Conservation (phyloP, 768 basidiomycete species). For the Agaricus subrufescens region DNA sequence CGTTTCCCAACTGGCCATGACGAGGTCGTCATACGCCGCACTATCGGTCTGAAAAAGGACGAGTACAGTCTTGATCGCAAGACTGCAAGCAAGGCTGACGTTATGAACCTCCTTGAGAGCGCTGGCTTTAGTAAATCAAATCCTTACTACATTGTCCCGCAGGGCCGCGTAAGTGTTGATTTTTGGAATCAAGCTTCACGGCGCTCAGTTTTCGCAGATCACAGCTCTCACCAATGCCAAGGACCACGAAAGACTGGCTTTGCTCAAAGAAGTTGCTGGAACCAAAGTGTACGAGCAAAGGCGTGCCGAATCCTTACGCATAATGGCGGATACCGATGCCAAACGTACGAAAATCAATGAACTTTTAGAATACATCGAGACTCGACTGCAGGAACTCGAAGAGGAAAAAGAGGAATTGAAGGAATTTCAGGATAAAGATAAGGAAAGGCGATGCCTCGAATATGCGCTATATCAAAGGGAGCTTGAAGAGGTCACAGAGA, state of each 20-base stretch:
- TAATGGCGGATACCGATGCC: conserved; percentile 95
- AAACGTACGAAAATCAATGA: conserved; percentile 92
- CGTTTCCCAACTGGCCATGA: conserved; percentile 91
- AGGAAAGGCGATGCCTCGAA: conserved; percentile 89
- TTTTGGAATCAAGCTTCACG: neutral
- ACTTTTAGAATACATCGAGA: conserved; percentile 85
- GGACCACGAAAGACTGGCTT: conserved; percentile 86
- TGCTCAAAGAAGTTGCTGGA: conserved; percentile 98
- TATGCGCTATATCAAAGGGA: conserved; percentile 93
- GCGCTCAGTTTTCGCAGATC: conserved; percentile 49
- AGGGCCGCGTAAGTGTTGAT: conserved; percentile 73
- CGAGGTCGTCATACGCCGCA: conserved; percentile 84
- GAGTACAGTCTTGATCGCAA: conserved; percentile 98
- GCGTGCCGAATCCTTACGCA: conserved; percentile 85
- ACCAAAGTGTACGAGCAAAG: conserved; percentile 98
- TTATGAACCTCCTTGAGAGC: conserved; percentile 94
- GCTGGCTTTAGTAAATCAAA: conserved; percentile 98
- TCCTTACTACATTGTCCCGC: conserved; percentile 98
- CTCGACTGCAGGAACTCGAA: conserved; percentile 85
- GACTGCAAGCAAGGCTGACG: conserved; percentile 92
- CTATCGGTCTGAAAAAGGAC: conserved; percentile 97
- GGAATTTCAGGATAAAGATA: conserved; percentile 94
- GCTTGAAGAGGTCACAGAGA: conserved; percentile 80
- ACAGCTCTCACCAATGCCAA: conserved; percentile 96
- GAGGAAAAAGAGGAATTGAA: conserved; percentile 98